Percentiles rank a stretch among this genome's conserved stretches.
These are phyloP conservation scores for Arctium lappa DNA, from an alignment of 129 eudicot genomes.

Conservation along the genomic window DNA sequence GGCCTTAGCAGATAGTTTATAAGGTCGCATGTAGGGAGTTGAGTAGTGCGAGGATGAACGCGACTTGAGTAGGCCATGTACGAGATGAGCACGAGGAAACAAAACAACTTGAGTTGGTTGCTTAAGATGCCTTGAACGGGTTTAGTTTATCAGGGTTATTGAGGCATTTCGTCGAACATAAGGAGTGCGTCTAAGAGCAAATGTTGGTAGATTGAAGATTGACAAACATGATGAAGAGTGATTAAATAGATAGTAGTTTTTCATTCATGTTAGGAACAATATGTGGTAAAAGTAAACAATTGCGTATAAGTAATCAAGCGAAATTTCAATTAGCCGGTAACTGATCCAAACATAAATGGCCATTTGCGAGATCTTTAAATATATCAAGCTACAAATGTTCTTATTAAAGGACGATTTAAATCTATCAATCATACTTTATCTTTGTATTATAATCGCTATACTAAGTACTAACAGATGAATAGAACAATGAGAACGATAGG, in stretches of 20 bases:
- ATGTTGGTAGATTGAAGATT: background rate
- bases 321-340: background rate
- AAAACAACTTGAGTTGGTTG: too few species aligned
- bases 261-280: too few species aligned
- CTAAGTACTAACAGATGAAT: background rate
- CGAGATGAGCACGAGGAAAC: too few species aligned
- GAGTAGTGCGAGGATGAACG: background rate
- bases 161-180: background rate
- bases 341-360: background rate
- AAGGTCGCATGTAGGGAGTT: background rate
- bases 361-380: background rate
- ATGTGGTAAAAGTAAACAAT: background rate
- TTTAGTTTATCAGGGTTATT: background rate
- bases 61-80: background rate
- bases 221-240: background rate
- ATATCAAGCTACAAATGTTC: background rate
- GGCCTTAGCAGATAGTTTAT: background rate
- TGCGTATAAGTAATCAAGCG: background rate
- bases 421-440: background rate
- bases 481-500: background rate
- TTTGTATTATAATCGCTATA: background rate
- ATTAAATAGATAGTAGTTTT: too few species aligned
- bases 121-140: too few species aligned
- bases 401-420: background rate
- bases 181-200: background rate